Percentiles rank a stretch among this genome's conserved stretches.
phyloP scores from a whole-genome alignment of 2,329 filamentous ascomycete genomes.

The Claviceps paspali region DNA sequence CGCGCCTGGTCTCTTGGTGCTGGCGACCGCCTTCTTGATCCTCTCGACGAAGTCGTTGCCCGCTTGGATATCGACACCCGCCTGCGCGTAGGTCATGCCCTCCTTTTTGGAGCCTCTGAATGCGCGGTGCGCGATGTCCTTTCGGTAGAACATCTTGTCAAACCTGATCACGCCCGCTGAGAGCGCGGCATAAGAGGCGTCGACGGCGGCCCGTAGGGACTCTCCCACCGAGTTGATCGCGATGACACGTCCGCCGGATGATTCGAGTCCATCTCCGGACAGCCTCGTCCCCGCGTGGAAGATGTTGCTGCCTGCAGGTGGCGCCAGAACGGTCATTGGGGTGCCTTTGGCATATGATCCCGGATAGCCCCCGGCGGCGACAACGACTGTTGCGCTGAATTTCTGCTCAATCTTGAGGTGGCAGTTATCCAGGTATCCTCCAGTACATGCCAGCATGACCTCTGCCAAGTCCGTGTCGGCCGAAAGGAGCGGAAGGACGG shows the following conservation, averaged over 20 bases:
- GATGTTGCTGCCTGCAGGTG: constrained; percentile 41
- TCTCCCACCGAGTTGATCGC: constrained; percentile 65
- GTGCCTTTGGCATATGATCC: constrained; percentile 70
- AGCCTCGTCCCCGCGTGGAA: constrained; percentile 87
- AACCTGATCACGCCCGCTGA: constrained; percentile 55
- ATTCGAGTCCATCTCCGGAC: constrained; percentile 48
- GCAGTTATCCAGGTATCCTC: constrained; percentile 57
- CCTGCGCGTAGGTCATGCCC: constrained; percentile 75
- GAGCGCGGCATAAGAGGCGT: constrained; percentile 76
- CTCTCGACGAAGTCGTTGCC: constrained; percentile 84
- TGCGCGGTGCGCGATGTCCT: constrained; percentile 75
- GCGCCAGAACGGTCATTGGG: constrained; percentile 33
- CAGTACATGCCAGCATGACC: constrained; percentile 73
- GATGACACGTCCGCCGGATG: constrained; percentile 81
- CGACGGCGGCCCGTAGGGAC: constrained; percentile 67
- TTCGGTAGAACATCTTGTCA: constrained; percentile 79
- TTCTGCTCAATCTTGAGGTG: constrained; percentile 50
- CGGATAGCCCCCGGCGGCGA: constrained; percentile 84
- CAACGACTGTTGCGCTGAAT: constrained; percentile 84
- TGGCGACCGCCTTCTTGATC: constrained; percentile 81
- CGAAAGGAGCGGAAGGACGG: constrained; percentile 62
- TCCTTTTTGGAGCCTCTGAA: constrained; percentile 34
- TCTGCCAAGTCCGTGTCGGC: constrained; percentile 71
- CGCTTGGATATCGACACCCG: constrained; percentile 86
- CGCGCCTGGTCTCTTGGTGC: constrained; percentile 71